phyloP scores from a whole-genome alignment of 202 grass and related monocot genomes.

The Zoysia matrella region DNA sequence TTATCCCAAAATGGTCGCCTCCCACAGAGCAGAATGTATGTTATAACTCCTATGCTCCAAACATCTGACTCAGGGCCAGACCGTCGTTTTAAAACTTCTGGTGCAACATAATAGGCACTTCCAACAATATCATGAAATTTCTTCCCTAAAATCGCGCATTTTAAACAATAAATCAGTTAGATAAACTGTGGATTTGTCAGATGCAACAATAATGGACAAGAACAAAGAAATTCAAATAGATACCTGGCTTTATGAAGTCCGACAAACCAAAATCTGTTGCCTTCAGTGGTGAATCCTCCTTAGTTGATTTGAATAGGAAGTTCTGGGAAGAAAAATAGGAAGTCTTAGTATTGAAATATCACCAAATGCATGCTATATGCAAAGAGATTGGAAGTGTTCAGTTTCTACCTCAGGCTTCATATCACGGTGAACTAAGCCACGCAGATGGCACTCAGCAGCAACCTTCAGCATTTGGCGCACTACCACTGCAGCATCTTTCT shows the following conservation, averaged over 20 bases:
- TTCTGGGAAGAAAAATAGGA: conserved; percentile 86
- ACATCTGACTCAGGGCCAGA: conserved; percentile 98
- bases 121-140: conserved; percentile 98
- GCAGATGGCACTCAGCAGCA: conserved; percentile 91
- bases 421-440: conserved; percentile 98
- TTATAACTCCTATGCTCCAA: conserved; percentile 99
- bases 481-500: conserved; percentile 99
- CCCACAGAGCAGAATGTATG: conserved; percentile 98
- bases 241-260: conserved; percentile 93
- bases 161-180: conserved; percentile 23
- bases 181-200: conserved; percentile 22
- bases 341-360: conserved; percentile 64
- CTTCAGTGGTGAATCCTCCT: conserved; percentile 81
- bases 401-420: conserved; percentile 98
- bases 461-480: conserved; percentile 99
- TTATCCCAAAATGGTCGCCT: conserved; percentile 98
- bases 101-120: conserved; percentile 98
- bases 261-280: conserved; percentile 99
- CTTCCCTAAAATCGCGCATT: conserved; percentile 63
- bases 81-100: conserved; percentile 88
- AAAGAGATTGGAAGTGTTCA: conserved; percentile 36
- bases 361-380: conserved; percentile 50
- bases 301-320: conserved; percentile 96
- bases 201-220: conserved; percentile 27
- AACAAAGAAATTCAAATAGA: conserved; percentile 25